Evolutionary conservation across 768 basidiomycete species (phyloP).

Genomic region (Boletales sp.): DNA sequence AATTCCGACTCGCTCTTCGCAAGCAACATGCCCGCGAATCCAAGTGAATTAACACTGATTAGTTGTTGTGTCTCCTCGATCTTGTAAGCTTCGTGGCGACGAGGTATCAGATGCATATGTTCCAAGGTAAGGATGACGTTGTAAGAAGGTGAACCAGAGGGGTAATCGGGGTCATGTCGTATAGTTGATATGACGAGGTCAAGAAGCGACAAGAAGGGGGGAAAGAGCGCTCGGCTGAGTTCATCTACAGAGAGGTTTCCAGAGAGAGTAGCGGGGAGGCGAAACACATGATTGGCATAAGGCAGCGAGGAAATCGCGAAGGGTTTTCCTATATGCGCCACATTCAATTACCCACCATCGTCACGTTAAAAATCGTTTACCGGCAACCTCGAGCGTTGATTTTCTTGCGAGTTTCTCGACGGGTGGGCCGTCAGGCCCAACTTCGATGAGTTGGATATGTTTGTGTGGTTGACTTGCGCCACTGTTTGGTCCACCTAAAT

Average conservation of each 20-base stretch:
- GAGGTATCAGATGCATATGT: conserved; percentile 85
- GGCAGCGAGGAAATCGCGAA: conserved; percentile 65
- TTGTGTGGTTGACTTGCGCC: conserved; percentile 92
- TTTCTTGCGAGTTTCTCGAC: conserved; percentile 66
- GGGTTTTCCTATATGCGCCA: conserved; percentile 52
- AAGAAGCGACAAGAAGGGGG: conserved; percentile 67
- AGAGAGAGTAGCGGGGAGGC: conserved; percentile 33
- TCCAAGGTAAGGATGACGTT: conserved; percentile 79
- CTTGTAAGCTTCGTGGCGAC: conserved; percentile 57
- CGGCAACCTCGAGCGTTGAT: conserved; percentile 48
- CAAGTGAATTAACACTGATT: conserved; percentile 80
- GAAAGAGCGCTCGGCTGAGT: conserved; percentile 50
- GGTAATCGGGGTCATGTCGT: conserved; percentile 62
- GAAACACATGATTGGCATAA: conserved; percentile 78
- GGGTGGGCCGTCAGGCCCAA: conserved; percentile 64
- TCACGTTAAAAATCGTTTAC: conserved; percentile 6
- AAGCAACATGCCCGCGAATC: conserved; percentile 86
- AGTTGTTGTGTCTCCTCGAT: conserved; percentile 50
- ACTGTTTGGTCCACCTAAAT: conserved; percentile 65
- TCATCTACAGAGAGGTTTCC: conserved; percentile 30
- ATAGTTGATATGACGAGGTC: conserved; percentile 75
- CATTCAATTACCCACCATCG: conserved; percentile 1
- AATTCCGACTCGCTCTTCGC: conserved; percentile 81
- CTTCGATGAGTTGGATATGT: conserved; percentile 83
- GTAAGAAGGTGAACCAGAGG: conserved; percentile 68